Evolutionary conservation across 106 monocot genomes (phyloP).

Genomic region (Allium cepa): DNA sequence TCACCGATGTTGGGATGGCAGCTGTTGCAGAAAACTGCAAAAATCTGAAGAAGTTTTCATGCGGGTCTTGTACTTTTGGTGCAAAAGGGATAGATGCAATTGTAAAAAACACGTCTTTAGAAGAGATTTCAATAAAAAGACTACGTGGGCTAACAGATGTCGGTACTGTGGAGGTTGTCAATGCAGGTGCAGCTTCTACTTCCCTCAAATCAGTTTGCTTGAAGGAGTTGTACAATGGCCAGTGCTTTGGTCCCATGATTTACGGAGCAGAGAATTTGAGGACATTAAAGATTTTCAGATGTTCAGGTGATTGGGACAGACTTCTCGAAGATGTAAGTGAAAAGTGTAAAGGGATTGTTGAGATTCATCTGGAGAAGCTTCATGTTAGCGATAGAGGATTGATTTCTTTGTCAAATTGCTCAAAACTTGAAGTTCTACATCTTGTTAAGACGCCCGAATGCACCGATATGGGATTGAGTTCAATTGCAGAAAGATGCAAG

Average conservation of each 20-base stretch:
- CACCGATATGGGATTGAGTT: conserved; percentile 43
- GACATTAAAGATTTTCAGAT: conserved; percentile 51
- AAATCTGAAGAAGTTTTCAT: conserved; percentile 60
- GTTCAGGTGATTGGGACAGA: conserved; percentile 73
- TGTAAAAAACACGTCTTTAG: conserved; percentile 36
- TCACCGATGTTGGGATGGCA: conserved; percentile 52
- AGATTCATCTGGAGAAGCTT: conserved; percentile 78
- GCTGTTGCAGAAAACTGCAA: conserved; percentile 39
- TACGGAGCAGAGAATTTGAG: conserved; percentile 44
- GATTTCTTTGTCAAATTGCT: conserved; percentile 29
- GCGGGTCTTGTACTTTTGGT: conserved; percentile 68
- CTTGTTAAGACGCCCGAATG: conserved; percentile 80
- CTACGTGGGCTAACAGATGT: conserved; percentile 41
- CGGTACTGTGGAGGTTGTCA: not conserved
- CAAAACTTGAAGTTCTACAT: conserved; percentile 56
- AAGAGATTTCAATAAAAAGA: conserved; percentile 74
- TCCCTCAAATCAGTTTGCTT: conserved; percentile 52
- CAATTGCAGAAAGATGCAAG: conserved; percentile 38
- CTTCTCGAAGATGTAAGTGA: conserved; percentile 31
- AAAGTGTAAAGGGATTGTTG: conserved; percentile 27
- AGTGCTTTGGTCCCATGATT: conserved; percentile 58
- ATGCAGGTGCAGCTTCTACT: conserved; percentile 10
- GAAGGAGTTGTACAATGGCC: conserved; percentile 70
- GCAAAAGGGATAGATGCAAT: conserved; percentile 58
- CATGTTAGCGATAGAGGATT: conserved; percentile 71